A percentile compares a stretch with the other conserved stretches of the same genome.
phyloP scores from a whole-genome alignment of 2,329 filamentous ascomycete genomes.

The Sporothrix variecibatus region DNA sequence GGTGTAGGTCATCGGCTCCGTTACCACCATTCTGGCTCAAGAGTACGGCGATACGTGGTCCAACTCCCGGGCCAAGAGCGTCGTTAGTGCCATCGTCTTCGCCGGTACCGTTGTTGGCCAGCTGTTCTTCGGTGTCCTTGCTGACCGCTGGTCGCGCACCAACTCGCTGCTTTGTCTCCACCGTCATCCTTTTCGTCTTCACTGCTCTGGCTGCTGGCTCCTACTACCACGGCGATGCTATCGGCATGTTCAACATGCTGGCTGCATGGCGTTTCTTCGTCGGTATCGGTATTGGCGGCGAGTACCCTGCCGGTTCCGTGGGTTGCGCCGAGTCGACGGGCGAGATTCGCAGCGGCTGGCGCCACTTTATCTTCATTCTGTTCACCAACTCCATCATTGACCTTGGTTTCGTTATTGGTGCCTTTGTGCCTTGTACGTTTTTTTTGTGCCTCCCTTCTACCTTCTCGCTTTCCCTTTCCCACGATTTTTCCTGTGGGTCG shows the following conservation, averaged over 20 bases:
- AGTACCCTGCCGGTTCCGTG: conserved; percentile 82
- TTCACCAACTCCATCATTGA: conserved; percentile 35
- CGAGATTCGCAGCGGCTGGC: conserved; percentile 74
- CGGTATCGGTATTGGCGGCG: conserved; percentile 76
- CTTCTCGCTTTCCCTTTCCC: neutral
- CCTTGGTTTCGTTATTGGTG: conserved; percentile 77
- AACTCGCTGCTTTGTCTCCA: conserved; percentile 82
- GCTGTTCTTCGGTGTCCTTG: conserved; percentile 76
- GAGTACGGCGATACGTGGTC: conserved; percentile 72
- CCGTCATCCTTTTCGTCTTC: conserved; percentile 81
- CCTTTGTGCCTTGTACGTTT: conserved; percentile 64
- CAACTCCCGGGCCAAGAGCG: conserved; percentile 67
- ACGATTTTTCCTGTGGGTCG: neutral
- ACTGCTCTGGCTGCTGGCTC: conserved; percentile 76
- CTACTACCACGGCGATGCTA: conserved; percentile 68
- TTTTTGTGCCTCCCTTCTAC: neutral
- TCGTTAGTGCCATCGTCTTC: conserved; percentile 81
- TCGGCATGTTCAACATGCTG: conserved; percentile 73
- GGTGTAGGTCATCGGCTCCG: conserved; percentile 76
- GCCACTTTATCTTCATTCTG: conserved; percentile 90
- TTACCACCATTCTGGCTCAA: conserved; percentile 70
- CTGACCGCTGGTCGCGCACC: conserved; percentile 82
- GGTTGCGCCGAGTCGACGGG: conserved; percentile 81
- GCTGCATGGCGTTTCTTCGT: conserved; percentile 84
- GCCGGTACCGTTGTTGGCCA: conserved; percentile 81